These are phyloP conservation scores for Serendipita sp. DNA, from an alignment of 768 basidiomycete species.

Conservation along the genomic window DNA sequence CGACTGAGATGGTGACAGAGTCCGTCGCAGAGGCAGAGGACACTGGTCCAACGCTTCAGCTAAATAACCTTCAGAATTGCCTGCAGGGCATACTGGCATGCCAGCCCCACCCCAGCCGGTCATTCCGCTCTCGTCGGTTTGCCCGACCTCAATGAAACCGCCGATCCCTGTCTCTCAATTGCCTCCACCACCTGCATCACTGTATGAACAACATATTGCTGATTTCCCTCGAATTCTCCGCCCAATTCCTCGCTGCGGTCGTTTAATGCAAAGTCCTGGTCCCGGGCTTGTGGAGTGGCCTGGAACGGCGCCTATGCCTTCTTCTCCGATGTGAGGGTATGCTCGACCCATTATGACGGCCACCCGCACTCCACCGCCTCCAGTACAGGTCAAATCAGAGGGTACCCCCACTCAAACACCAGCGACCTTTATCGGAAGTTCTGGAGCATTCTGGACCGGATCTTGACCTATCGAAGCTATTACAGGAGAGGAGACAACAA, in stretches of 20 bases:
- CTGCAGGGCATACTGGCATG: constrained; percentile 1
- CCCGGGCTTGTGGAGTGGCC: neutral
- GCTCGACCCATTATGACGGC: neutral
- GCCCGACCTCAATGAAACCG: too few species aligned
- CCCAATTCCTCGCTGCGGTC: neutral
- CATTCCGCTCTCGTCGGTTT: too few species aligned
- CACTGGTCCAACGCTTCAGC: neutral
- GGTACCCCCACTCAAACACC: too few species aligned
- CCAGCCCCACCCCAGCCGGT: neutral
- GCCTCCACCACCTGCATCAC: neutral
- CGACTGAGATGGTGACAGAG: neutral
- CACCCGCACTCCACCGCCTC: too few species aligned
- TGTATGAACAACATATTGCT: neutral
- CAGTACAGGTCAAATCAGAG: too few species aligned
- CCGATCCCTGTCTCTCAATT: too few species aligned
- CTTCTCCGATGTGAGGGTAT: neutral
- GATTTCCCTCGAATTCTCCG: neutral
- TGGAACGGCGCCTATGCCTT: neutral
- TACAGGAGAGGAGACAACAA: too few species aligned
- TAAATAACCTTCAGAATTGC: neutral
- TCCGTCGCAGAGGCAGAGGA: constrained; percentile 6
- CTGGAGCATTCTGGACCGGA: too few species aligned
- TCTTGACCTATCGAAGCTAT: too few species aligned
- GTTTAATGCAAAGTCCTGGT: neutral
- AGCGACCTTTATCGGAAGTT: too few species aligned